A percentile compares a stretch with the other conserved stretches of the same genome.
phyloP scores from a whole-genome alignment of 192 early-diverging fungal genomes.

The Backusella mclennaniae region DNA sequence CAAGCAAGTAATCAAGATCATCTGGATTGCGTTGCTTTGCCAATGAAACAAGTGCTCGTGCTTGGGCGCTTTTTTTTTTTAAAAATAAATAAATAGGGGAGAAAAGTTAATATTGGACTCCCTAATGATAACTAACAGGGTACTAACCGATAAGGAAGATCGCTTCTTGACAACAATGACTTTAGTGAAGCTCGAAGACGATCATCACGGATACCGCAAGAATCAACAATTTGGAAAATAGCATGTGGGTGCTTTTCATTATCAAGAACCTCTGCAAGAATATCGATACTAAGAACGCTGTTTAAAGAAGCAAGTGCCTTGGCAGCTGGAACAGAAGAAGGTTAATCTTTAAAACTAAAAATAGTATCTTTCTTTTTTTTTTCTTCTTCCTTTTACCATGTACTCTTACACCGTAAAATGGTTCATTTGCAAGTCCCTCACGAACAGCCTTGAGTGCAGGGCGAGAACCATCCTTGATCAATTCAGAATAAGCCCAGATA shows the following conservation, averaged over 20 bases:
- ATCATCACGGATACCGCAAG: neutral
- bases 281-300: conserved; percentile 29
- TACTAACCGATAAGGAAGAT: neutral
- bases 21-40: conserved; percentile 45
- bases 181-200: neutral
- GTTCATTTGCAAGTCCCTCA: conserved; percentile 29
- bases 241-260: conserved; percentile 42
- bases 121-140: neutral
- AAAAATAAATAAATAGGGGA: neutral
- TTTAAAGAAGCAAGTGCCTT: conserved; percentile 38
- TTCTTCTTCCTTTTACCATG: conserved; percentile 3
- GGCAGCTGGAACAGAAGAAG: conserved; percentile 15
- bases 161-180: neutral
- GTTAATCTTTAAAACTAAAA: neutral
- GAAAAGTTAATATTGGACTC: neutral
- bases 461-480: conserved; percentile 43
- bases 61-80: conserved; percentile 17
- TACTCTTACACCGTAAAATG: conserved; percentile 38
- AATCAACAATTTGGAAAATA: conserved; percentile 15
- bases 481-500: conserved; percentile 42
- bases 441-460: conserved; percentile 38
- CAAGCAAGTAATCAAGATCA: conserved; percentile 39
- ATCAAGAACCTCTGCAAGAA: conserved; percentile 37
- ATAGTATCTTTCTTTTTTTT: neutral
- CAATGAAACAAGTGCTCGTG: conserved; percentile 31